Evolutionary conservation across 805 yeast species (phyloP).

Genomic region (Candida endomychidarum): DNA sequence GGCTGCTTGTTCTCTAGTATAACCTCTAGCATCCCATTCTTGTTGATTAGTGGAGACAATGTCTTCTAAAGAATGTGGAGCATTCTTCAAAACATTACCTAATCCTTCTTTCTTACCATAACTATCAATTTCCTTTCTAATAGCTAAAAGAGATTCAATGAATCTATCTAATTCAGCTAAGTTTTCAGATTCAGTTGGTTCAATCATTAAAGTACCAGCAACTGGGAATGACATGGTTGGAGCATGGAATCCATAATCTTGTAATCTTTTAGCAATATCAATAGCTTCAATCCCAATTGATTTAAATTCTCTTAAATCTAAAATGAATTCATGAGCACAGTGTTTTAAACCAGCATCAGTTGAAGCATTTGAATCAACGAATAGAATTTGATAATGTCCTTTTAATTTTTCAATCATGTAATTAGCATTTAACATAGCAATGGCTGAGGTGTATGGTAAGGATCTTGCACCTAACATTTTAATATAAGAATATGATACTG

Average conservation of each 20-base stretch:
- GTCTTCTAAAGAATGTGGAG: conserved; percentile 90
- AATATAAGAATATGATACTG: conserved; percentile 93
- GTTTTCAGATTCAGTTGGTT: conserved; percentile 96
- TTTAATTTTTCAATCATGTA: conserved; percentile 84
- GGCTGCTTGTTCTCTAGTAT: conserved; percentile 90
- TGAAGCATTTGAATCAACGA: conserved; percentile 49
- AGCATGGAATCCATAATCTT: conserved; percentile 98
- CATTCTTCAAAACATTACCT: conserved; percentile 75
- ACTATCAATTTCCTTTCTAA: conserved; percentile 77
- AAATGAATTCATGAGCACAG: conserved; percentile 95
- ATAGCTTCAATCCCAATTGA: conserved; percentile 84
- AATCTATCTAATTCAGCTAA: conserved; percentile 86
- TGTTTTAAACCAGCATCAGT: conserved; percentile 53
- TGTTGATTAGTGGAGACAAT: conserved; percentile 54
- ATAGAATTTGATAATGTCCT: conserved; percentile 72
- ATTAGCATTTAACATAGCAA: conserved; percentile 94
- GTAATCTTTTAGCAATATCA: conserved; percentile 94
- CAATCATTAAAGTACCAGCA: conserved; percentile 95
- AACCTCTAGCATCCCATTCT: conserved; percentile 85
- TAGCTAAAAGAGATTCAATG: conserved; percentile 80
- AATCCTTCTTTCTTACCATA: conserved; percentile 64
- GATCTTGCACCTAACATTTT: conserved; percentile 89
- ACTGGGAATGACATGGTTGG: conserved; percentile 99
- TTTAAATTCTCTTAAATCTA: conserved; percentile 86
- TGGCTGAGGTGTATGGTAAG: conserved; percentile 79